These are phyloP conservation scores for Periconia digitata DNA, from an alignment of 2,329 filamentous ascomycete genomes.

Conservation along the genomic window DNA sequence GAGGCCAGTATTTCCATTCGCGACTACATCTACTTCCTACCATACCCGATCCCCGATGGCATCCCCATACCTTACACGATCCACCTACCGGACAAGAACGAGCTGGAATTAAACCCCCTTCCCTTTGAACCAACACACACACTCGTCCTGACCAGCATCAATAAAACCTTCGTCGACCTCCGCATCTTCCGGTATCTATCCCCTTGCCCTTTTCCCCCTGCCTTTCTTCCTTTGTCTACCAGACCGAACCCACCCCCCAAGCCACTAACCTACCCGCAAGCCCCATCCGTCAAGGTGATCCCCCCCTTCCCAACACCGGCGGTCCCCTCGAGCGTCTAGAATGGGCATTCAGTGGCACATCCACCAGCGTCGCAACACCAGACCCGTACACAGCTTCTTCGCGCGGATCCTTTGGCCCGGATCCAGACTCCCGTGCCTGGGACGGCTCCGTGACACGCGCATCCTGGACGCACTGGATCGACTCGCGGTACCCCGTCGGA, in stretches of 20 bases:
- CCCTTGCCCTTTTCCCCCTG: not conserved
- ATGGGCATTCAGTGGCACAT: slow-evolving; percentile 66
- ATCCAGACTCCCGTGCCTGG: slow-evolving; percentile 2
- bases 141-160: slow-evolving; percentile 63
- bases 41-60: slow-evolving; percentile 32
- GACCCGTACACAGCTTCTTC: slow-evolving; percentile 1
- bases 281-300: not conserved
- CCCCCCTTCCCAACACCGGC: slow-evolving; percentile 20
- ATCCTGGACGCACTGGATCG: slow-evolving; percentile 62
- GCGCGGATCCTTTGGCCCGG: not conserved
- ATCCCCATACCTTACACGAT: slow-evolving; percentile 32
- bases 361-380: slow-evolving; percentile 18
- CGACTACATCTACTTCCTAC: slow-evolving; percentile 61
- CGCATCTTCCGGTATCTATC: slow-evolving; percentile 47
- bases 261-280: not conserved
- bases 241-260: not conserved
- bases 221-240: not conserved
- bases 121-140: slow-evolving; percentile 62
- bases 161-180: slow-evolving; percentile 62
- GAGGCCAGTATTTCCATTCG: slow-evolving; percentile 56
- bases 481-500: slow-evolving; percentile 50
- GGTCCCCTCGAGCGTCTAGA: slow-evolving; percentile 51
- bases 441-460: slow-evolving; percentile 27
- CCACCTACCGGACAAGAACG: slow-evolving; percentile 26
- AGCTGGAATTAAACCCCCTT: slow-evolving; percentile 20